Evolutionary conservation across 306 rosid species (phyloP).

Genomic region (Vicia sativa): DNA sequence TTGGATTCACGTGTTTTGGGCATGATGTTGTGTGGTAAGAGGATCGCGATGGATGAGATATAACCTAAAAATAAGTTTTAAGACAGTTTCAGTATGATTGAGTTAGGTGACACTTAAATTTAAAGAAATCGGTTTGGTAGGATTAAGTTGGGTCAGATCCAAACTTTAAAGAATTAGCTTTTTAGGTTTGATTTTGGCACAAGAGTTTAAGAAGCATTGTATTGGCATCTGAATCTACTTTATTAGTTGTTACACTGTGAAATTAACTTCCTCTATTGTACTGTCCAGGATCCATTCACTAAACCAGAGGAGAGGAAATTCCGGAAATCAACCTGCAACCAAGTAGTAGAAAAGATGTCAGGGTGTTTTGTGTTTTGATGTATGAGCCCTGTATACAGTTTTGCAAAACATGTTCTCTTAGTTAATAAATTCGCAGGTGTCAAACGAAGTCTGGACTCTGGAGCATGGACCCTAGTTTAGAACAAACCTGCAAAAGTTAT

Average conservation of each 20-base stretch:
- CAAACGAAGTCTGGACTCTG: constrained; percentile 32
- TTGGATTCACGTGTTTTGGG: no score
- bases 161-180: no score
- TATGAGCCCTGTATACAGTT: constrained; percentile 35
- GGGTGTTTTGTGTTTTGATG: constrained; percentile 30
- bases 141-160: no score
- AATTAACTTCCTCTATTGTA: constrained; percentile 7
- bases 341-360: constrained; percentile 42
- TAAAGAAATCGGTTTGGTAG: no score
- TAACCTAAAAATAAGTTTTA: no score
- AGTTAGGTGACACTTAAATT: no score
- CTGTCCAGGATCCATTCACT: constrained; percentile 67
- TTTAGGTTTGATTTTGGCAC: neutral
- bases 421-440: constrained; percentile 40
- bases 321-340: constrained; percentile 46
- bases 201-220: neutral
- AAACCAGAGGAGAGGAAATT: constrained; percentile 47
- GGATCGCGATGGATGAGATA: no score
- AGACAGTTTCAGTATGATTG: no score
- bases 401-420: constrained; percentile 31
- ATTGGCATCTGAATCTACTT: neutral
- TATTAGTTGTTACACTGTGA: constrained; percentile 1
- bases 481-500: constrained; percentile 20
- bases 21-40: no score
- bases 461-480: constrained; percentile 14